These are phyloP conservation scores for Microbotryomycetes sp. DNA, from an alignment of 1,284 basidiomycete species.

Conservation along the genomic window DNA sequence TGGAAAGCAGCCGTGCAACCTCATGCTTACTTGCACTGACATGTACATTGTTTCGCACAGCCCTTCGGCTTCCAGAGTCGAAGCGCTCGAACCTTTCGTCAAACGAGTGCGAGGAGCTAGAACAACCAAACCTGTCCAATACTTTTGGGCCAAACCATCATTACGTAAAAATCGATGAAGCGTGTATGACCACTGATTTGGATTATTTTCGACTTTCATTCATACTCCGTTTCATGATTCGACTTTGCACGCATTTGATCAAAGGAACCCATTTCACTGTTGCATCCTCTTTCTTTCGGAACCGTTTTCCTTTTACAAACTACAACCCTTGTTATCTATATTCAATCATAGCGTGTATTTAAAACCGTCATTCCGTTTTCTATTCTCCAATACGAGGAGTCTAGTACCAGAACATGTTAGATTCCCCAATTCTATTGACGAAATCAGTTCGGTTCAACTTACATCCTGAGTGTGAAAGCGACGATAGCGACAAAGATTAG, in stretches of 20 bases:
- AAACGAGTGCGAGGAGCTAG: constrained; percentile 30
- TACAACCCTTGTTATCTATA: no score
- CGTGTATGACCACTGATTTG: not conserved
- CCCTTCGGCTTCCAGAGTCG: constrained; percentile 20
- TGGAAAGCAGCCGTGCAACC: no score
- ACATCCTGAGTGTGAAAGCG: not conserved
- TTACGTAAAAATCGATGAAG: constrained; percentile 17
- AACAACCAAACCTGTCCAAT: constrained; percentile 12
- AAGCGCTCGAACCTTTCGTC: constrained; percentile 32
- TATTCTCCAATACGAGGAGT: not conserved
- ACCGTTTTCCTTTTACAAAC: no score
- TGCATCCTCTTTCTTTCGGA: not conserved
- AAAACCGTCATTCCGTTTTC: not conserved
- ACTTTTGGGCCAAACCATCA: constrained; percentile 28
- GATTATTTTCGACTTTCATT: not conserved
- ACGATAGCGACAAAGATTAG: constrained; percentile 18
- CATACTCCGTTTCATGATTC: not conserved
- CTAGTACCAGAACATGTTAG: not conserved
- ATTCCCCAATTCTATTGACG: no score
- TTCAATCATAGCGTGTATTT: not conserved
- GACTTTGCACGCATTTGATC: not conserved
- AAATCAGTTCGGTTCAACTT: no score
- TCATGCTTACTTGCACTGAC: no score
- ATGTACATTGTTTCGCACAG: not conserved
- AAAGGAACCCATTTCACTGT: not conserved